These are phyloP conservation scores for Thermothelomyces thermophilus DNA, from an alignment of 2,329 filamentous ascomycete genomes.

Conservation along the genomic window DNA sequence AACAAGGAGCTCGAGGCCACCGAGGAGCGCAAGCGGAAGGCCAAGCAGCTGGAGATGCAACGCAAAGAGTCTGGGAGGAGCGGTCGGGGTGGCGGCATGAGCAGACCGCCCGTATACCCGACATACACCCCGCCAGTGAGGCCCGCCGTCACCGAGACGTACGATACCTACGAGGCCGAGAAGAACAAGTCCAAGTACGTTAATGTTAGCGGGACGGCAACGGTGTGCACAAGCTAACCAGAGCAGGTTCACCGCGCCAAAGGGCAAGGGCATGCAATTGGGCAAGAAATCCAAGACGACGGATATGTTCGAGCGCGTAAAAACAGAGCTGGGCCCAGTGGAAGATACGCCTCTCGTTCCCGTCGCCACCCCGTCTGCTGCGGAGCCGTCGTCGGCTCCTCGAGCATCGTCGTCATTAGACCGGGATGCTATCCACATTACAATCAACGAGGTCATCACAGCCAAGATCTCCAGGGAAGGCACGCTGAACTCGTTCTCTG, in stretches of 20 bases:
- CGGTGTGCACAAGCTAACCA: slow-evolving; percentile 9
- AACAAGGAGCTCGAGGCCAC: slow-evolving; percentile 99
- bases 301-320: slow-evolving; percentile 94
- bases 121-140: slow-evolving; percentile 78
- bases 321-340: slow-evolving; percentile 78
- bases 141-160: slow-evolving; percentile 69
- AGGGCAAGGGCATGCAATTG: slow-evolving; percentile 97
- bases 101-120: slow-evolving; percentile 76
- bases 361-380: slow-evolving; percentile 43
- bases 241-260: slow-evolving; percentile 54
- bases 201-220: slow-evolving; percentile 1
- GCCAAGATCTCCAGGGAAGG: slow-evolving; percentile 87
- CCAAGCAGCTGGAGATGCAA: slow-evolving; percentile 98
- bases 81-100: slow-evolving; percentile 55
- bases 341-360: slow-evolving; percentile 71
- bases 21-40: slow-evolving; percentile 96
- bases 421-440: slow-evolving; percentile 80
- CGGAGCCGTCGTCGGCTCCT: slow-evolving; percentile 47
- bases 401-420: slow-evolving; percentile 63
- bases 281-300: slow-evolving; percentile 98
- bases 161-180: slow-evolving; percentile 92
- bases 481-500: slow-evolving; percentile 73
- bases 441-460: slow-evolving; percentile 81
- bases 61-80: slow-evolving; percentile 87
- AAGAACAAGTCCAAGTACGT: slow-evolving; percentile 89